phyloP scores from a whole-genome alignment of 192 early-diverging fungal genomes.

The Coemansia sp. region DNA sequence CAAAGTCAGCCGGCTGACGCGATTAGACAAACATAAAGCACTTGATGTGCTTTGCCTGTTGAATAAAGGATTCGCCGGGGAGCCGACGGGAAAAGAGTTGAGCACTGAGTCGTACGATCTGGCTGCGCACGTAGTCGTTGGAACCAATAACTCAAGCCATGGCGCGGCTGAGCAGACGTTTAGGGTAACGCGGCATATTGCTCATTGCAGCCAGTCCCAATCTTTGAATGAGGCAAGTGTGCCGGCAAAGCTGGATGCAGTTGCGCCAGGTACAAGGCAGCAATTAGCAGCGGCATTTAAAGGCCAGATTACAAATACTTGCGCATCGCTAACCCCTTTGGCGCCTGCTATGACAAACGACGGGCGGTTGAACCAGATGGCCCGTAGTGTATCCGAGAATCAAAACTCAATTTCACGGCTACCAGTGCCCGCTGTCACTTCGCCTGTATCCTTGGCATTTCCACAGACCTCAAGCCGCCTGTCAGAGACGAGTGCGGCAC shows the following conservation, averaged over 20 bases:
- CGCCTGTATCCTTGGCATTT: too few species aligned
- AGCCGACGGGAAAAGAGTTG: not conserved
- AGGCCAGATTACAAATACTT: too few species aligned
- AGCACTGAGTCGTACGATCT: not conserved
- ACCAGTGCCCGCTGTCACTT: too few species aligned
- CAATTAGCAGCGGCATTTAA: too few species aligned
- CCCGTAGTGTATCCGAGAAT: too few species aligned
- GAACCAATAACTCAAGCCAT: not conserved
- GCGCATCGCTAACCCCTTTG: too few species aligned
- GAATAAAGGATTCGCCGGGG: not conserved
- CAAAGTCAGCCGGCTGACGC: slow-evolving; percentile 4
- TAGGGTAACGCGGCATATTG: slow-evolving; percentile 2
- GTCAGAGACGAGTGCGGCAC: not conserved
- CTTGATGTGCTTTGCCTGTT: slow-evolving; percentile 8
- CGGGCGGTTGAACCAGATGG: too few species aligned
- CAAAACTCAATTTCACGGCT: too few species aligned
- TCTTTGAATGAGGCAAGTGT: not conserved
- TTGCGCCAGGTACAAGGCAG: too few species aligned
- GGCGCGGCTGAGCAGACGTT: not conserved
- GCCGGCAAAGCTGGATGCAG: not conserved
- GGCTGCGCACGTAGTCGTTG: not conserved
- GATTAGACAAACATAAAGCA: not conserved
- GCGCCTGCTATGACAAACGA: too few species aligned
- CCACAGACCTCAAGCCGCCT: not conserved
- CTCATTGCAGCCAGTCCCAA: not conserved